A percentile compares a stretch with the other conserved stretches of the same genome.
These are phyloP conservation scores for Claviceps paspali DNA, from an alignment of 2,329 filamentous ascomycete genomes.

Conservation along the genomic window DNA sequence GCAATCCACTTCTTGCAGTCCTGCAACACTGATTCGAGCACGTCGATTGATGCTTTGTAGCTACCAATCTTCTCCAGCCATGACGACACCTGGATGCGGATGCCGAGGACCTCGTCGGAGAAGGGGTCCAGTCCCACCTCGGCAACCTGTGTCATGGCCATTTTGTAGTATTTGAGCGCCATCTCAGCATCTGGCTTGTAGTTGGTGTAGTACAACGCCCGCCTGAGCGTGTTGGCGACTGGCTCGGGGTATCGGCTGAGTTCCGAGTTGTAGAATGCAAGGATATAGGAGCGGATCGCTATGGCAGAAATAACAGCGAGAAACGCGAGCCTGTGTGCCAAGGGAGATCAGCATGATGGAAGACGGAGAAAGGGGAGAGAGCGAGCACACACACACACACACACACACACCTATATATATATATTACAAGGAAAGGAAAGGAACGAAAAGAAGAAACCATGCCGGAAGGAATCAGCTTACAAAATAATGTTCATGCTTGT, in stretches of 20 bases:
- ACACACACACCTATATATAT: too few relatives aligned
- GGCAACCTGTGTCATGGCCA: constrained; percentile 58
- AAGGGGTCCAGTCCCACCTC: constrained; percentile 72
- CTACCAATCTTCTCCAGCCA: constrained; percentile 67
- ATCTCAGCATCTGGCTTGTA: constrained; percentile 57
- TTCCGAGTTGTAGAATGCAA: constrained; percentile 38
- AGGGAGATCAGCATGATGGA: too few relatives aligned
- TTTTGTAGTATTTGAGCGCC: constrained; percentile 70
- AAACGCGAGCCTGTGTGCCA: constrained; percentile 16
- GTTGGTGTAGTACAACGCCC: constrained; percentile 77
- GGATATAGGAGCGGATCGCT: constrained; percentile 30
- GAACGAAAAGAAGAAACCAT: neutral
- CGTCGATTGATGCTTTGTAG: constrained; percentile 54
- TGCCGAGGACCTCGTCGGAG: constrained; percentile 78
- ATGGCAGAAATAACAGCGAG: constrained; percentile 16
- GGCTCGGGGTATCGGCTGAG: constrained; percentile 49
- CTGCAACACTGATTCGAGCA: constrained; percentile 59
- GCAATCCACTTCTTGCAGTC: constrained; percentile 53
- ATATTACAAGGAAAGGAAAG: too few relatives aligned
- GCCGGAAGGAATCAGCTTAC: constrained; percentile 10
- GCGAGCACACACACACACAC: too few relatives aligned
- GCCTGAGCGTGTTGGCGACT: constrained; percentile 63
- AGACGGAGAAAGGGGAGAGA: neutral
- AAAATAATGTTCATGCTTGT: constrained; percentile 17
- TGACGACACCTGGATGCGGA: constrained; percentile 66